phyloP scores from a whole-genome alignment of 768 basidiomycete genomes.

The Imleria badia region DNA sequence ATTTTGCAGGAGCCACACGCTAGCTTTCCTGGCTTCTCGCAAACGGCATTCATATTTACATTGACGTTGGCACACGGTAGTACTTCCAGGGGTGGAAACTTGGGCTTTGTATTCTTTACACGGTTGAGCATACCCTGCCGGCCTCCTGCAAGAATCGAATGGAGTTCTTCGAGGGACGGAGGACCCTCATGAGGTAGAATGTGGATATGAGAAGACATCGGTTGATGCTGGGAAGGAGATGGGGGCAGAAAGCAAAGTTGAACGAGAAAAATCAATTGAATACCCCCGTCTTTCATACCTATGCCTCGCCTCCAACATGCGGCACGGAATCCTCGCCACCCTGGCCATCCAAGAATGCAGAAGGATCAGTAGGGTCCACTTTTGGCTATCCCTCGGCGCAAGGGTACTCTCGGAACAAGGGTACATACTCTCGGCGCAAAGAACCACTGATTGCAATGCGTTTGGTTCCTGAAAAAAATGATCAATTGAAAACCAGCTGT shows the following conservation, averaged over 20 bases:
- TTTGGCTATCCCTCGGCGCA: conserved; percentile 7
- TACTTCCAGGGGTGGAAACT: conserved; percentile 24
- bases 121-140: conserved; percentile 10
- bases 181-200: conserved; percentile 17
- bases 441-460: background rate
- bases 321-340: conserved; percentile 3
- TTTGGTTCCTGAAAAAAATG: background rate
- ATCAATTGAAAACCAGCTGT: background rate
- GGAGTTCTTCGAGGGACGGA: conserved; percentile 7
- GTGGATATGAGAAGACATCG: conserved; percentile 20
- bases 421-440: background rate
- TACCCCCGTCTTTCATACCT: background rate
- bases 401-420: background rate
- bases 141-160: conserved; percentile 13
- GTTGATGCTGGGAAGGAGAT: background rate
- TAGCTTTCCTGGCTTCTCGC: conserved; percentile 32
- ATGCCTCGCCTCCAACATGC: conserved; percentile 20
- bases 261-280: background rate
- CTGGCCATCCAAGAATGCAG: background rate
- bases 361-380: conserved; percentile 18
- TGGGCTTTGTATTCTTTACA: conserved; percentile 10
- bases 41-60: conserved; percentile 19
- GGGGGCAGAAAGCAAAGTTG: background rate
- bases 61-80: conserved; percentile 40
- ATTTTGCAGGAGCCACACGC: conserved; percentile 35